phyloP scores from a whole-genome alignment of 2,329 filamentous ascomycete species.

The Zasmidium angulare region DNA sequence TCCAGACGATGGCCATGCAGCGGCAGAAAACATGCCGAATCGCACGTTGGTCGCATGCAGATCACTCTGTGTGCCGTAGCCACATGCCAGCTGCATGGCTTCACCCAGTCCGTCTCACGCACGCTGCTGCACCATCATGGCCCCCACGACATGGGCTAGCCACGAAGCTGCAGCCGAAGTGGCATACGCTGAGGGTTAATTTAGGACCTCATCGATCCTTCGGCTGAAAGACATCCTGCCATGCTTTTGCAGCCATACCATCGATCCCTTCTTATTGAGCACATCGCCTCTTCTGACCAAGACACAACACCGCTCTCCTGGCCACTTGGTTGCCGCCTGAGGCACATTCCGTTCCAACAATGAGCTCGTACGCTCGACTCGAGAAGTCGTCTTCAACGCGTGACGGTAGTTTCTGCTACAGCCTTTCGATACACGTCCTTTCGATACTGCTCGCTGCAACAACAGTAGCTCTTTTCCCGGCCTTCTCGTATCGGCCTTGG shows the following conservation, averaged over 20 bases:
- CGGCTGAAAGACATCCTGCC: neutral
- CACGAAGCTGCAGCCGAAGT: neutral
- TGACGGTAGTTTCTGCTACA: conserved; percentile 1
- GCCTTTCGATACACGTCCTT: neutral
- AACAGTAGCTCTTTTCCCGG: conserved; percentile 3
- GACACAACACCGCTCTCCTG: neutral
- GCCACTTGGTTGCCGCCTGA: too few relatives aligned
- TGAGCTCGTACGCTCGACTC: neutral
- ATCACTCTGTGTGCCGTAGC: too few relatives aligned
- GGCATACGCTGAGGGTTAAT: neutral
- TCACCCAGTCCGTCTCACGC: too few relatives aligned
- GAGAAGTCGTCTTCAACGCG: neutral
- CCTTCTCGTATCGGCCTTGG: conserved; percentile 2
- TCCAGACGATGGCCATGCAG: too few relatives aligned
- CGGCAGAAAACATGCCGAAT: too few relatives aligned
- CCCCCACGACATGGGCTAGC: neutral
- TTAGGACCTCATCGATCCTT: neutral
- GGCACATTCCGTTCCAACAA: neutral
- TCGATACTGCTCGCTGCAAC: conserved; percentile 4
- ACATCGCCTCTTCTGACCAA: neutral
- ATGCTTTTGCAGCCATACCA: neutral
- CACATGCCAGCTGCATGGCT: too few relatives aligned
- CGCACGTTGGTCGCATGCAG: too few relatives aligned
- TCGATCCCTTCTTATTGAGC: neutral
- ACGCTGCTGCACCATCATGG: neutral